Evolutionary conservation across 139 green algal species (phyloP).

Genomic region (Spirogloea muscicola): DNA sequence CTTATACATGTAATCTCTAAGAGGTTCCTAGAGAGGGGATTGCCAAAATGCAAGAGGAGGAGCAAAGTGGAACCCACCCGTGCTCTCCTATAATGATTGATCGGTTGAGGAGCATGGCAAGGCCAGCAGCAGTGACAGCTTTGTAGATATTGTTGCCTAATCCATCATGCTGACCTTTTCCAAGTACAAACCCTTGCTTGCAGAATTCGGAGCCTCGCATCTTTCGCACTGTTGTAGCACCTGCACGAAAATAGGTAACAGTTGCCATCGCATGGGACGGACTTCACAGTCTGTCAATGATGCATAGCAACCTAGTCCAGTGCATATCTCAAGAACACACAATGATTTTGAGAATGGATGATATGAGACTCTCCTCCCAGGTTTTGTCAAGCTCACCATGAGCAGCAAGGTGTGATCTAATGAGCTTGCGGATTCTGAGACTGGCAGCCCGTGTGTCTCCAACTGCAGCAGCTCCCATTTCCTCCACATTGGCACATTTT

Average conservation of each 20-base stretch:
- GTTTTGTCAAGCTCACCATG: constrained; percentile 3
- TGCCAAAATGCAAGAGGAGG: neutral
- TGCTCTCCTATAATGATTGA: constrained; percentile 19
- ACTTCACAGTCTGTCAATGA: neutral
- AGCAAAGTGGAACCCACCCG: neutral
- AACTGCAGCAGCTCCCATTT: constrained; percentile 17
- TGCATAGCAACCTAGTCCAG: neutral
- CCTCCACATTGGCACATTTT: constrained; percentile 22
- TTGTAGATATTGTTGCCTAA: constrained; percentile 35
- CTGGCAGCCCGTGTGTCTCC: neutral
- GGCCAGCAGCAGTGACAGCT: constrained; percentile 10
- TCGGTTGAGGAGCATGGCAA: constrained; percentile 28
- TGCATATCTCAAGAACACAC: neutral
- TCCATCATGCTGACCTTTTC: constrained; percentile 21
- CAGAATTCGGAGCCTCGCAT: constrained; percentile 21
- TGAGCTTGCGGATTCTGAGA: constrained; percentile 6
- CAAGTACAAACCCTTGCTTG: constrained; percentile 11
- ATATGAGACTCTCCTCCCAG: neutral
- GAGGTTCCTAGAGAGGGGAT: neutral
- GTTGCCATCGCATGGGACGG: neutral
- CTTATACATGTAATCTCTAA: neutral
- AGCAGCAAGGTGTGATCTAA: neutral
- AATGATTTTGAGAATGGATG: neutral
- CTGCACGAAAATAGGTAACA: neutral
- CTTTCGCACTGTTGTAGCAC: constrained; percentile 6